Evolutionary conservation across 768 basidiomycete genomes (phyloP).

Genomic region (Rhizopogon vesiculosus): DNA sequence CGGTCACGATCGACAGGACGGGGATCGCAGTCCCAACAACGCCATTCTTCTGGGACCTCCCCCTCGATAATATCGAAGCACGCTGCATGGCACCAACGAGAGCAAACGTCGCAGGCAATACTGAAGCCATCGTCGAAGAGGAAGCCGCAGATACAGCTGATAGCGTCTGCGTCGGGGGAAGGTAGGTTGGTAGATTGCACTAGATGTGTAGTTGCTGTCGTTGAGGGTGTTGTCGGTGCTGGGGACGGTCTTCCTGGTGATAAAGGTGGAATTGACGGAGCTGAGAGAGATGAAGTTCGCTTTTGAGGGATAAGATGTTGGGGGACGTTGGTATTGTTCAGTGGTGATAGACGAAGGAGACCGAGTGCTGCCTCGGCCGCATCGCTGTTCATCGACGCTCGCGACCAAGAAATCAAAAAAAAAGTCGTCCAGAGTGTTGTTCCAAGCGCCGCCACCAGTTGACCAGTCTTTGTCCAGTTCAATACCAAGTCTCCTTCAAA

Average conservation of each 20-base stretch:
- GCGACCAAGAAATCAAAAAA: background rate
- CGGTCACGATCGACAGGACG: conserved; percentile 35
- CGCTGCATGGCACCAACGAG: conserved; percentile 78
- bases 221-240: conserved; percentile 3
- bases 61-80: conserved; percentile 65
- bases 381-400: conserved; percentile 43
- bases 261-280: background rate
- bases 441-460: background rate
- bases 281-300: conserved; percentile 25
- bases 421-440: background rate
- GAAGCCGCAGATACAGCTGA: conserved; percentile 72
- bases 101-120: conserved; percentile 81
- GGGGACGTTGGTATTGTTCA: conserved; percentile 24
- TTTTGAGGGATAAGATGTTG: conserved; percentile 35
- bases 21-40: conserved; percentile 67
- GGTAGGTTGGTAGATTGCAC: conserved; percentile 7
- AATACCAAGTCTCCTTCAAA: background rate
- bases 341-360: conserved; percentile 45
- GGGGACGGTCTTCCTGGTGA: conserved; percentile 6
- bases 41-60: conserved; percentile 68
- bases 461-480: background rate
- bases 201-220: conserved; percentile 9
- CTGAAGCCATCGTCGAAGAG: conserved; percentile 78
- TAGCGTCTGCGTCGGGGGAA: conserved; percentile 39
- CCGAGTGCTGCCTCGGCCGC: conserved; percentile 57